Evolutionary conservation across 1,139 yeast species (phyloP), one percentile per base, ranked within the genome.

Genomic region (Taphrina communis): DNA sequence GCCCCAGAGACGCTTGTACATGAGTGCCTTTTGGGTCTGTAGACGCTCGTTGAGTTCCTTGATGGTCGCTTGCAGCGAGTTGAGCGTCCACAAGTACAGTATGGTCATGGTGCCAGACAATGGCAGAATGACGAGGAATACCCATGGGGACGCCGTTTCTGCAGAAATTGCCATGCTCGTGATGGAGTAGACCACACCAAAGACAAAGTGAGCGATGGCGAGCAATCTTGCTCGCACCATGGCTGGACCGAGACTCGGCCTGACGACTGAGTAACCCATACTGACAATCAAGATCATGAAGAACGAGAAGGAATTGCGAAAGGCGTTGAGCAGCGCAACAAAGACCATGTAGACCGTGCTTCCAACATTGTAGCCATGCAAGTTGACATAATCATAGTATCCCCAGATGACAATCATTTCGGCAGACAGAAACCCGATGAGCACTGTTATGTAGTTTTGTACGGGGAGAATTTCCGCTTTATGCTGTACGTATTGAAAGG

Each of bases 231-330:
- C 89, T 77, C 85, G 86, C 75, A 87, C 82, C 97, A 95, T 92
- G 58, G 85, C 77, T 71, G 84, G 86, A 67, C 92, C 91, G 72
- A 95, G 83, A 73, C 92, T 88, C 66, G 97, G 90, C 72, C 76
- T 79, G 52, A 95, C 99, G 68, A 95, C 94, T 71, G 99, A 97
- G 78, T 93, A 95, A 44, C 99, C 99, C 73, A 93, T 82, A 19
- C 96, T 85, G 70, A 95, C 94, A 74, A 93, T 88, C 72, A 94
- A 82, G 70, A 95, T 81, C 75, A 95, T 80, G 80, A 93, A 95
- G 80, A 94, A 89, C 9, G 97, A 89, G 77, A 91, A 91, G 0
- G 97, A 88, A 70, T 90, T 85, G 75, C 96, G 89, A 73, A 86
- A 85, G 1, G 97, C 86, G 76, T 91, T 90, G 77, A 93, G 80